Percentiles rank a stretch among this genome's conserved stretches.
Evolutionary conservation across 345 rosid genomes (phyloP).

Genomic region (Noccaea caerulescens): DNA sequence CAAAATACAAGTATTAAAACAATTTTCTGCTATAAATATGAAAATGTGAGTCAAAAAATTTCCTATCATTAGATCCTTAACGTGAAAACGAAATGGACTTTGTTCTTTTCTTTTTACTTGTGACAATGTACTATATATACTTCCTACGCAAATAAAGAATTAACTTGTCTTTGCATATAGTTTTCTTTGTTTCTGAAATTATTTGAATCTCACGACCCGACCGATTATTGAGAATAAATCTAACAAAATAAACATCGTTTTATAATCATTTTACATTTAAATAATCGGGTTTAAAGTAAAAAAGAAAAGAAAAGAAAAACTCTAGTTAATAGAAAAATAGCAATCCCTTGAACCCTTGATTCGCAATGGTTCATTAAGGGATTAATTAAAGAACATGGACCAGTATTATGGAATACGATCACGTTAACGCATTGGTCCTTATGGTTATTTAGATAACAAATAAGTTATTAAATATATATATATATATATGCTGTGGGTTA

Average conservation of each 20-base stretch:
- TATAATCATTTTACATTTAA: slow-evolving; percentile 6
- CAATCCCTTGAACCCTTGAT: neutral
- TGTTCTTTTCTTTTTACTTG: neutral
- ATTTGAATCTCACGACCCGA: neutral
- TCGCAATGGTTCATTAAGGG: neutral
- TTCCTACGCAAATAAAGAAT: neutral
- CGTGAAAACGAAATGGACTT: neutral
- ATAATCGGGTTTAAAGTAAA: neutral
- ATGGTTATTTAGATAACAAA: neutral
- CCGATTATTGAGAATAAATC: no score
- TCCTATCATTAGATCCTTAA: neutral
- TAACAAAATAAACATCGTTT: neutral
- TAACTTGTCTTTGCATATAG: neutral
- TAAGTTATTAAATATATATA: neutral
- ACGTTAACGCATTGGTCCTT: neutral
- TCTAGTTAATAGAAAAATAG: neutral
- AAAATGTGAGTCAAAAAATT: neutral
- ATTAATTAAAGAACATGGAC: slow-evolving; percentile 9
- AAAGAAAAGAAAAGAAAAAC: no score
- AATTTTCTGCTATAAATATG: neutral
- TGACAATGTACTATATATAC: neutral
- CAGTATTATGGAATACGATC: no score
- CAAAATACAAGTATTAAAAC: neutral
- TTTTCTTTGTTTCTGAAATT: neutral
- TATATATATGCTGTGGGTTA: neutral